Base-by-base conservation (phyloP, 164 flowering plant species). In the Amborella trichopoda region DNA sequence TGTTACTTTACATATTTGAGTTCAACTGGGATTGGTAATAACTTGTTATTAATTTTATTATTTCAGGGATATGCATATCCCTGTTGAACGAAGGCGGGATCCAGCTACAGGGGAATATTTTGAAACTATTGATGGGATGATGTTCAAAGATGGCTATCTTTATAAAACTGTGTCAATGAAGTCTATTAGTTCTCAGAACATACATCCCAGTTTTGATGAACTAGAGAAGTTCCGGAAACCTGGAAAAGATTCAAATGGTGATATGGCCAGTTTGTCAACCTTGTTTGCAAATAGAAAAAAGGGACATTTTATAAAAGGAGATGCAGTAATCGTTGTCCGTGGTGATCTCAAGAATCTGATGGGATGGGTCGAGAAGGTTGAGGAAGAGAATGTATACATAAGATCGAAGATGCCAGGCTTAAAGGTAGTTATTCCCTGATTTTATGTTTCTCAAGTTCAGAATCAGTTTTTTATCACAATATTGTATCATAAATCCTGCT, bases 331-430 rank as follows among this genome's bases (percentile, higher is more conserved):
- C 49, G 79, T 87, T 46, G 62, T 87, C 33, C 79, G 70, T 68
- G 98, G 98, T 18, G 98, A 91, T 63, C 79, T 91, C 1, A 87
- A 73, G 56, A 84, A 80, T 58, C 63, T 91, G 63, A 87, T 76
- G 72, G 98, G 98, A 13, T 72, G 81, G 76, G 96, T 91, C 56
- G 98, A 91, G 65, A 91, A 91, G 63, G 98, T 81, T 34, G 96
- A 91, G 52, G 98, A 91, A 68, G 95, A 74, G 21, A 76, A 69
- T 60, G 85, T 87, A 11, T 80, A 76, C 52, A 82, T 91, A 42
- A 76, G 80, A 70, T 83, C 96, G 18, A 77, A 80, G 63, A 66
- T 67, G 75, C 61, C 77, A 45, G 98, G 70, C 52, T 78, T 91
- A 50, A 71, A 66, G 41, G 57, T 47, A 33, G 16, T 36, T 17